phyloP scores from a whole-genome alignment of 768 basidiomycete genomes.

The Hypholoma fasciculare region DNA sequence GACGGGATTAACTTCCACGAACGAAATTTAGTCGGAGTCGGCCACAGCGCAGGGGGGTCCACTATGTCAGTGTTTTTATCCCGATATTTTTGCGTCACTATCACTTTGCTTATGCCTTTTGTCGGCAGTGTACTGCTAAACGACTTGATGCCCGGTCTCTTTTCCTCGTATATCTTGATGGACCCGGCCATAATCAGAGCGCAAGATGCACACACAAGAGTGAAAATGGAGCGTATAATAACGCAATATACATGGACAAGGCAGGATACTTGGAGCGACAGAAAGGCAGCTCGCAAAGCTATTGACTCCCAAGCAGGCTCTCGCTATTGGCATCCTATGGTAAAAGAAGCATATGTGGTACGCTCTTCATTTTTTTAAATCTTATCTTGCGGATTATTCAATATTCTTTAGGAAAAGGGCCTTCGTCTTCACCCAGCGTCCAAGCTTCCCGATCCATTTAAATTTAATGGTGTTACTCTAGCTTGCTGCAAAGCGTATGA shows the following conservation, averaged over 20 bases:
- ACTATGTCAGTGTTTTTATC: constrained; percentile 1
- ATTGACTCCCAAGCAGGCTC: constrained; percentile 3
- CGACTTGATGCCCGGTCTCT: constrained; percentile 1
- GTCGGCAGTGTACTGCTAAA: neutral
- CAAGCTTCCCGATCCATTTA: constrained; percentile 8
- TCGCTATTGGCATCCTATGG: constrained; percentile 9
- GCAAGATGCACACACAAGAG: constrained; percentile 1
- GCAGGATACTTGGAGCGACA: constrained; percentile 5
- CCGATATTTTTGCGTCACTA: neutral
- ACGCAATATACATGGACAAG: constrained; percentile 8
- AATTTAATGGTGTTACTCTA: constrained; percentile 7
- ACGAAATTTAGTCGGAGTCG: constrained; percentile 1
- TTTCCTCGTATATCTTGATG: constrained; percentile 3
- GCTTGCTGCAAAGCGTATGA: constrained; percentile 5
- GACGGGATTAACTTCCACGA: constrained; percentile 1
- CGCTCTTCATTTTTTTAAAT: neutral
- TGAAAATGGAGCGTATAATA: constrained; percentile 7
- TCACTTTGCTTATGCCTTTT: neutral
- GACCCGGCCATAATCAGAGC: constrained; percentile 2
- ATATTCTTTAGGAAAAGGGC: constrained; percentile 1
- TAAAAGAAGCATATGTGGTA: constrained; percentile 5
- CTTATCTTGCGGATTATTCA: neutral
- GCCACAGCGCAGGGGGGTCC: constrained; percentile 3
- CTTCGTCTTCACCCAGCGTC: constrained; percentile 4
- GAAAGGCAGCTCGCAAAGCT: neutral